Conservation (phyloP, 2,329 filamentous ascomycete species). For the Exophiala aquamarina region DNA sequence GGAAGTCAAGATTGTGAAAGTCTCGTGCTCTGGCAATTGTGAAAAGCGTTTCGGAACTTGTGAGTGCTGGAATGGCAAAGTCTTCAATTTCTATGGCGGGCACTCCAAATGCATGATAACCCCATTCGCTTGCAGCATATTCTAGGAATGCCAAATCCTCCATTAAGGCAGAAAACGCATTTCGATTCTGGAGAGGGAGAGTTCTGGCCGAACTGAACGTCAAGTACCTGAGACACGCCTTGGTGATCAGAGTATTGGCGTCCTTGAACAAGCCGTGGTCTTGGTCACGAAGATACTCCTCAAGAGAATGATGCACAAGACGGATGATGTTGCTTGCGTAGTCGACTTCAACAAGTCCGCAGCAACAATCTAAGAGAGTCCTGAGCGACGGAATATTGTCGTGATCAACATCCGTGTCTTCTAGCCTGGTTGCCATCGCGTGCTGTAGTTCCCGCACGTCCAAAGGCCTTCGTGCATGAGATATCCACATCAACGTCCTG, state of each 20-base stretch:
- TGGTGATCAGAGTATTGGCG: constrained; percentile 30
- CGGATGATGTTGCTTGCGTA: constrained; percentile 31
- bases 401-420: constrained; percentile 27
- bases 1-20: constrained; percentile 7
- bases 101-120: constrained; percentile 18
- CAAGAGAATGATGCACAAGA: constrained; percentile 36
- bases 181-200: constrained; percentile 13
- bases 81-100: constrained; percentile 12
- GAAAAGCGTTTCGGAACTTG: constrained; percentile 15
- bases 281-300: constrained; percentile 35
- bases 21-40: constrained; percentile 23
- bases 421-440: constrained; percentile 31
- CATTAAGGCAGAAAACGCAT: constrained; percentile 11
- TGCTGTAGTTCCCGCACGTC: constrained; percentile 32
- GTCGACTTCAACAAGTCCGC: constrained; percentile 37
- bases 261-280: constrained; percentile 33
- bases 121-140: constrained; percentile 27
- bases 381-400: constrained; percentile 29
- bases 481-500: constrained; percentile 32
- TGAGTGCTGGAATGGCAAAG: constrained; percentile 17
- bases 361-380: constrained; percentile 31
- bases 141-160: constrained; percentile 19
- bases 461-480: constrained; percentile 31
- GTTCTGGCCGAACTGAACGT: constrained; percentile 12
- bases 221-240: constrained; percentile 24